phyloP scores from a whole-genome alignment of 106 monocot species.

The Apostasia shenzhenica region DNA sequence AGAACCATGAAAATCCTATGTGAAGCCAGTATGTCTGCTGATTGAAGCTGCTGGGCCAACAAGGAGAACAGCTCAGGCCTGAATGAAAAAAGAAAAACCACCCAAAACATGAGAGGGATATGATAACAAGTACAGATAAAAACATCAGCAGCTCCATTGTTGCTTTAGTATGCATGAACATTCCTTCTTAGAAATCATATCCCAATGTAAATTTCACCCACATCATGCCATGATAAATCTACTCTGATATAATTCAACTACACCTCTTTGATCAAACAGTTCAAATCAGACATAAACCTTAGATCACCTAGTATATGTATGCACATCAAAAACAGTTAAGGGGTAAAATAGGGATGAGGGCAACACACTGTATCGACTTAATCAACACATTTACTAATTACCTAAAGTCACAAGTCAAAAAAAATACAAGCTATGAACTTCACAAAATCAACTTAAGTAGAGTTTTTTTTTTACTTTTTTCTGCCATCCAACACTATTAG shows the following conservation, averaged over 20 bases:
- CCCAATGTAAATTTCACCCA: background rate
- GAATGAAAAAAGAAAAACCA: constrained; percentile 11
- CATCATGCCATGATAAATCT: background rate
- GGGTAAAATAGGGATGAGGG: background rate
- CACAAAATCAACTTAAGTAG: too few species aligned
- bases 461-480: too few species aligned
- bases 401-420: too few species aligned
- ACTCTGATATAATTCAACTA: background rate
- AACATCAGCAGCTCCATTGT: background rate
- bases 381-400: too few species aligned
- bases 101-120: background rate
- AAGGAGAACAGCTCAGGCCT: constrained; percentile 93
- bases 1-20: constrained; percentile 87
- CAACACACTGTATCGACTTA: too few species aligned
- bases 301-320: background rate
- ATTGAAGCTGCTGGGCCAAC: constrained; percentile 79
- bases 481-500: too few species aligned
- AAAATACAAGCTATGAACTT: too few species aligned
- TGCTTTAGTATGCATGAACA: background rate
- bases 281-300: background rate
- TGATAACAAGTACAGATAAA: background rate
- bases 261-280: background rate
- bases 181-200: background rate
- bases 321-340: background rate
- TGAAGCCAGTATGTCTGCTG: constrained; percentile 71